Conservation (phyloP, 2,329 filamentous ascomycete genomes). For the Calonectria crousiana region DNA sequence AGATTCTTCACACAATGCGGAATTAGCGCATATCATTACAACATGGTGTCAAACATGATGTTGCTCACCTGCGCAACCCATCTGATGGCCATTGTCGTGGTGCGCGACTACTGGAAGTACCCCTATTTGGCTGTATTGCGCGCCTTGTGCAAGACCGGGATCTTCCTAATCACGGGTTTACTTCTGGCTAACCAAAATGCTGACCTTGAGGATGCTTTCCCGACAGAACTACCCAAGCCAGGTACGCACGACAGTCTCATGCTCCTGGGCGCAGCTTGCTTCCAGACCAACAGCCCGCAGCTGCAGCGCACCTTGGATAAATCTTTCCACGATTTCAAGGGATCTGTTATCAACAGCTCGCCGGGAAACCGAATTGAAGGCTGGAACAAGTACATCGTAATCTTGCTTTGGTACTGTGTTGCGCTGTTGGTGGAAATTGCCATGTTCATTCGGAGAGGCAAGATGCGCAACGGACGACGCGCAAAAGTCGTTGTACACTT, state of each 20-base stretch:
- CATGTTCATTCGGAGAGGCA: conserved; percentile 25
- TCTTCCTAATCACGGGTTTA: conserved; percentile 22
- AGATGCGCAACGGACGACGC: conserved; percentile 15
- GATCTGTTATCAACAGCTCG: conserved; percentile 6
- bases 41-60: conserved; percentile 29
- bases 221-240: neutral
- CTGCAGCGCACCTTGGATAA: neutral
- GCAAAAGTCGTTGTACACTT: neutral
- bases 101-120: conserved; percentile 26
- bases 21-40: conserved; percentile 27
- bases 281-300: conserved; percentile 17
- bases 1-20: conserved; percentile 18
- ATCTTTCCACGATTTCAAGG: neutral
- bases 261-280: conserved; percentile 23
- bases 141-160: conserved; percentile 20
- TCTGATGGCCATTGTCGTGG: conserved; percentile 24
- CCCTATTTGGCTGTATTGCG: conserved; percentile 14
- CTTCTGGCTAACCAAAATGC: conserved; percentile 25
- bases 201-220: neutral
- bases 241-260: neutral
- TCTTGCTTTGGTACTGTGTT: conserved; percentile 20
- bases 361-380: conserved; percentile 24
- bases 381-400: conserved; percentile 26
- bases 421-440: conserved; percentile 14
- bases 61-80: conserved; percentile 27